A percentile compares a stretch with the other conserved stretches of the same genome.
Evolutionary conservation across 1,284 basidiomycete genomes (phyloP).

Genomic region (Tylopilus sp.): DNA sequence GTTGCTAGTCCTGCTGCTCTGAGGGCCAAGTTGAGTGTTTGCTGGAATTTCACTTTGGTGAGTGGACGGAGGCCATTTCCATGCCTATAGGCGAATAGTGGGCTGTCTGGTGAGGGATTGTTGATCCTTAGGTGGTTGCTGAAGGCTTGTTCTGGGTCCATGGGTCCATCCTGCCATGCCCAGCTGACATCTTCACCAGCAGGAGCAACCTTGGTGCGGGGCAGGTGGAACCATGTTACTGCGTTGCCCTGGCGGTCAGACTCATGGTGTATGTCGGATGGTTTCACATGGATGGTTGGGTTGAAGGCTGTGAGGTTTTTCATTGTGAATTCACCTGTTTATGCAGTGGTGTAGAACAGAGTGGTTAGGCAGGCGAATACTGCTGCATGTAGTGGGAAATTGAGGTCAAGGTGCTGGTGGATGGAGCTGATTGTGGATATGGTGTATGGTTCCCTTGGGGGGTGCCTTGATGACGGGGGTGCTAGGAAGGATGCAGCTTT

Average conservation of each 20-base stretch:
- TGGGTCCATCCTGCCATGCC: neutral
- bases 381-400: neutral
- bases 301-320: neutral
- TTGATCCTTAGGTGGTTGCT: neutral
- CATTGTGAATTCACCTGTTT: neutral
- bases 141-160: neutral
- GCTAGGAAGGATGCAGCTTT: neutral
- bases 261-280: neutral
- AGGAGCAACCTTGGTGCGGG: neutral
- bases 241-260: neutral
- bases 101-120: neutral
- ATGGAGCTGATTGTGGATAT: neutral
- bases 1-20: neutral
- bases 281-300: neutral
- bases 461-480: accelerated
- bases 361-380: neutral
- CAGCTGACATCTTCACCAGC: neutral
- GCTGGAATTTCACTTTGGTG: neutral
- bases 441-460: neutral
- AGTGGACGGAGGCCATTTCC: neutral
- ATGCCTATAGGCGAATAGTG: neutral
- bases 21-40: neutral
- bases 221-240: neutral
- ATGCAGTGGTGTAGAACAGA: neutral
- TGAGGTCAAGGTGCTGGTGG: neutral